A percentile compares a stretch with the other conserved stretches of the same genome.
These are phyloP conservation scores for Eucalyptus cloeziana DNA, from an alignment of 345 rosid species.

Conservation along the genomic window DNA sequence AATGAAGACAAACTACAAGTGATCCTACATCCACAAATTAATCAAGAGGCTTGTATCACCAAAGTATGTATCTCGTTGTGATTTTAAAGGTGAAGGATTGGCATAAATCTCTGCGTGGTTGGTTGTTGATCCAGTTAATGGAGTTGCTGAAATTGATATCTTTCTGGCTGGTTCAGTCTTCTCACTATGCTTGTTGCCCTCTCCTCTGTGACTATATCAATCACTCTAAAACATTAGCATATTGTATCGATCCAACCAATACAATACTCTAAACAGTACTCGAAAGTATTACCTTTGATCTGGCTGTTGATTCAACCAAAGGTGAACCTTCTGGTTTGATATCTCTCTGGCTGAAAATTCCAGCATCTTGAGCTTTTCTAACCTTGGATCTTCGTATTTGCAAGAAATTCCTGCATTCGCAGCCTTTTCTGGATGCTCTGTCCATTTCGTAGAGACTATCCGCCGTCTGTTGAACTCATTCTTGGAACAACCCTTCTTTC, in stretches of 20 bases:
- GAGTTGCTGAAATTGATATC: neutral
- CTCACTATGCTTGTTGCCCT: neutral
- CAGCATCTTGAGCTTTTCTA: neutral
- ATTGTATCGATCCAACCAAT: neutral
- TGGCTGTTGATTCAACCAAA: neutral
- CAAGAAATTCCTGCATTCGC: neutral
- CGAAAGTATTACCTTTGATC: neutral
- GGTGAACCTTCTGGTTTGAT: neutral
- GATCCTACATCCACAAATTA: neutral
- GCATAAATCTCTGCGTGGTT: neutral
- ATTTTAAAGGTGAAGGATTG: neutral
- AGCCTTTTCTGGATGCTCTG: neutral
- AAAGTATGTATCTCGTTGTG: neutral
- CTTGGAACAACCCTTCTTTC: neutral
- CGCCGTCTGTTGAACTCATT: neutral
- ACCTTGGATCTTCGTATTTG: neutral
- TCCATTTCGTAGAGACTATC: neutral
- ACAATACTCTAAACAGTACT: neutral
- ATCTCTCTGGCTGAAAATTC: neutral
- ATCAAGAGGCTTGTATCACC: neutral
- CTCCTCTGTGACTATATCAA: neutral
- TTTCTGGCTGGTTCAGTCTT: neutral
- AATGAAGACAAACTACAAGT: neutral
- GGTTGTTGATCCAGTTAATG: neutral
- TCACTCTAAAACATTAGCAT: neutral